These are phyloP conservation scores for Syzygium malaccense DNA, from an alignment of 441 rosid species.

Conservation along the genomic window DNA sequence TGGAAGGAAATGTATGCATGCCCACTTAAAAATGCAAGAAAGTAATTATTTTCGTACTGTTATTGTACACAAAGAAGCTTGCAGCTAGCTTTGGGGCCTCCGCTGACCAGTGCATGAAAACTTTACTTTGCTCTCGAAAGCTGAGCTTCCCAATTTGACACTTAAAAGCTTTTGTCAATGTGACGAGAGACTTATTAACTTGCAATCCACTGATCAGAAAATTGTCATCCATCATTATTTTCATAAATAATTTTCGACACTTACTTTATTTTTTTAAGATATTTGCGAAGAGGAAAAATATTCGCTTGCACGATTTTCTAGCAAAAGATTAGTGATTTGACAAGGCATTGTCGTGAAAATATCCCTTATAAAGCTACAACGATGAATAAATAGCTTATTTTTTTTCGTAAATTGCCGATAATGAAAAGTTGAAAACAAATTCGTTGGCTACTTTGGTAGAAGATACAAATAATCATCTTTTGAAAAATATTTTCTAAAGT, in stretches of 20 bases:
- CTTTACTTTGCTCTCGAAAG: neutral
- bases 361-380: neutral
- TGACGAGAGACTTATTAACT: neutral
- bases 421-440: neutral
- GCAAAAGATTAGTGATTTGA: neutral
- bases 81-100: neutral
- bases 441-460: neutral
- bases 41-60: neutral
- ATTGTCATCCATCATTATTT: neutral
- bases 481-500: neutral
- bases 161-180: neutral
- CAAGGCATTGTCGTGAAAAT: neutral
- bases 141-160: neutral
- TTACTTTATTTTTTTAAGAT: fast-evolving
- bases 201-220: fast-evolving
- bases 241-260: neutral
- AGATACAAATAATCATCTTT: neutral
- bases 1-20: neutral
- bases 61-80: neutral
- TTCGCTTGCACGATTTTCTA: neutral
- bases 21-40: neutral
- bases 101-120: neutral
- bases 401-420: neutral
- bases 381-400: neutral
- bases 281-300: neutral